Evolutionary conservation across 768 basidiomycete genomes (phyloP).

Genomic region (Boletus reticulatus): DNA sequence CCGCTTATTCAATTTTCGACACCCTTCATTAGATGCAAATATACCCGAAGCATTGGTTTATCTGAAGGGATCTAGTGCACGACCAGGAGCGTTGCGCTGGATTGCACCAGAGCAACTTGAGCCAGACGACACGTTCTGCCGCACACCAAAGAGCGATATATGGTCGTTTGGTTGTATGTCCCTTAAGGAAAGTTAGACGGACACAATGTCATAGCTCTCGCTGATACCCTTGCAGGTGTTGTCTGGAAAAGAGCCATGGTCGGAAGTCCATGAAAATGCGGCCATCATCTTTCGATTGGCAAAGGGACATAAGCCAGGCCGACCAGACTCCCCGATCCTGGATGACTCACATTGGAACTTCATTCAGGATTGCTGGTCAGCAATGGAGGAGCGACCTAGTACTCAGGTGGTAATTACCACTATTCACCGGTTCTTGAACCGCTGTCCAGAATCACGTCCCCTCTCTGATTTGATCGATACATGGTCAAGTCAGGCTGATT

Average conservation of each 20-base stretch:
- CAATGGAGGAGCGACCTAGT: not conserved
- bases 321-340: not conserved
- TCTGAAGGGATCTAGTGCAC: too few species aligned
- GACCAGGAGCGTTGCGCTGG: not conserved
- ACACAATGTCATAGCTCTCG: too few species aligned
- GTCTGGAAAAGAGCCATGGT: conserved; percentile 13
- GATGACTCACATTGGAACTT: not conserved
- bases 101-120: not conserved
- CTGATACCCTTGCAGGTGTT: not conserved
- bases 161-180: conserved; percentile 29
- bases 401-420: not conserved
- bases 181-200: conserved; percentile 9
- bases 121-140: not conserved
- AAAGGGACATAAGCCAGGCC: not conserved
- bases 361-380: not conserved
- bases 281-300: conserved; percentile 5
- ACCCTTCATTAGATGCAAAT: too few species aligned
- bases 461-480: not conserved
- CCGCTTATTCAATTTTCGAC: conserved; percentile 16
- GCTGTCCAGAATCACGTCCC: not conserved
- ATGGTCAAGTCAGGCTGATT: too few species aligned
- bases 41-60: too few species aligned
- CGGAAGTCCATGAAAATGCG: not conserved
- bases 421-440: not conserved
- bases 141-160: conserved; percentile 11